Evolutionary conservation across 352 stramenopile species (phyloP), one percentile per base, ranked within the genome.

Genomic region (Plasmopara halstedii): DNA sequence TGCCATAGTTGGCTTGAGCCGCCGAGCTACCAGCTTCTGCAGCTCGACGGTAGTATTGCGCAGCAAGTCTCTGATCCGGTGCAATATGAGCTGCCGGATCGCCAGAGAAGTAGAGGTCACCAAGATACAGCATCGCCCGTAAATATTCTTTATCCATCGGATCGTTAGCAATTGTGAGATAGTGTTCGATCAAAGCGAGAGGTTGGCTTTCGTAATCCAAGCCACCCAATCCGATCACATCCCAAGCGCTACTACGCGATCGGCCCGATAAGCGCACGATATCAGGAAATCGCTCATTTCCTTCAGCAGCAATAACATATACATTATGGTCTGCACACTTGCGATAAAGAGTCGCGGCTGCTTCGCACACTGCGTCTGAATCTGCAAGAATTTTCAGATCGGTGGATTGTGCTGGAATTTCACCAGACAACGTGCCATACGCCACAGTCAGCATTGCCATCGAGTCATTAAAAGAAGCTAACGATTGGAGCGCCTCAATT

Each of bases 61-160:
- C 70, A 1, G 76, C 79, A 36, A 60, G 58, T 11, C 42, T 58
- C 10, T 70, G 70, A 34, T 91, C 61, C n/a, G 60, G 58, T 3
- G 50, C 50, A 0, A 91, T 58, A 0, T 75, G 72, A 15, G 70
- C 79, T 9, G 67, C 72, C 1, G 63, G 63, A 33, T 91, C 73
- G 6, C 79, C 79, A 26, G 84, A 87, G 42, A 80, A 88, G 27
- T 85, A 75, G 41, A 80, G 70, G 55, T 87, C 76, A 6, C 70
- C 79, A 9, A 91, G 67, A 20, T 65, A 64, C 20, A 86, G 64
- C 13, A 79, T 76, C 2, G 79, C 79, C 34, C 73, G 63, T 8
- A 64, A 49, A 48, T 66, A 85, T 44, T 77, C 61, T 6, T 83
- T 69, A 35, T 87, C 72, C 39, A 70, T 67, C 0, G 73, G 74